phyloP scores from a whole-genome alignment of 306 rosid species.

The Nissolia schottii region DNA sequence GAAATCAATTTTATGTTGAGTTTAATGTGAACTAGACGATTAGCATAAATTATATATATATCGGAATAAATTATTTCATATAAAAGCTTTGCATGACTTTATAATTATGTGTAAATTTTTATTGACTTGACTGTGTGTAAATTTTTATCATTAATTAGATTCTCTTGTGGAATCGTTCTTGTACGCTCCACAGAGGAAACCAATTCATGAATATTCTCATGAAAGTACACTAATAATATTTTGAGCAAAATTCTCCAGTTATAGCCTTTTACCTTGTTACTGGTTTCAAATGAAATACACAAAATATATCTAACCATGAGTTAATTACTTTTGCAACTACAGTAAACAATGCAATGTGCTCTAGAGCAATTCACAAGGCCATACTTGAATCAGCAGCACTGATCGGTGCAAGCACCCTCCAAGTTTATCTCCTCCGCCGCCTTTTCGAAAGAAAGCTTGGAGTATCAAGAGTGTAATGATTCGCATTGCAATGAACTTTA shows the following conservation, averaged over 20 bases:
- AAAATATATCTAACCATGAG: not conserved
- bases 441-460: slow-evolving; percentile 55
- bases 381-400: slow-evolving; percentile 59
- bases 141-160: no score
- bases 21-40: not conserved
- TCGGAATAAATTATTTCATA: no score
- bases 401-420: slow-evolving; percentile 55
- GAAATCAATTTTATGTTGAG: not conserved
- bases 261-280: not conserved
- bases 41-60: no score
- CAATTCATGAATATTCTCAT: no score
- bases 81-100: no score
- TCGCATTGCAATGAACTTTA: not conserved
- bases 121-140: no score
- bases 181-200: no score
- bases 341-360: slow-evolving; percentile 58
- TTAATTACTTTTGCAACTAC: slow-evolving; percentile 7
- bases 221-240: not conserved
- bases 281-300: not conserved
- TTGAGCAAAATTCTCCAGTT: not conserved
- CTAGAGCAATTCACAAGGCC: slow-evolving; percentile 62
- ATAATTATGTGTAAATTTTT: no score
- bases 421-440: slow-evolving; percentile 62
- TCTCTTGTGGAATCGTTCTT: no score
- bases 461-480: slow-evolving; percentile 28